Evolutionary conservation across 2,329 filamentous ascomycete genomes (phyloP).

Genomic region (Botryotinia narcissicola): DNA sequence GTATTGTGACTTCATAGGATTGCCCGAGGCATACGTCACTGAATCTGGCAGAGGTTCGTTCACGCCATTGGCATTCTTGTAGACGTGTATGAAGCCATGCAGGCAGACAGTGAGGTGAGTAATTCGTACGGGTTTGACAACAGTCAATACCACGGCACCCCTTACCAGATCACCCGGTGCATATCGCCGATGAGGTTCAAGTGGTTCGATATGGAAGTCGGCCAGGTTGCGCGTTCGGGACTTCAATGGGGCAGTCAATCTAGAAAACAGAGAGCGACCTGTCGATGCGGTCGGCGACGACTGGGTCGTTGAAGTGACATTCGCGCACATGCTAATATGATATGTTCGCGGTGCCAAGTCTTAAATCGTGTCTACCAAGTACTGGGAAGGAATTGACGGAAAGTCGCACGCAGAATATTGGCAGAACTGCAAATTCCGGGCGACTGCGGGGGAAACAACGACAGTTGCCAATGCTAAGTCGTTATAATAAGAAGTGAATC

Average conservation of each 20-base stretch:
- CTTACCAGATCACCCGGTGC: constrained; percentile 69
- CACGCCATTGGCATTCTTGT: constrained; percentile 61
- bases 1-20: constrained; percentile 50
- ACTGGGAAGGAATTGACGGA: constrained; percentile 20
- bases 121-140: constrained; percentile 71
- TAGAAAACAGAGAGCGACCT: constrained; percentile 39
- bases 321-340: constrained; percentile 37
- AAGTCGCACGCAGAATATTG: constrained; percentile 19
- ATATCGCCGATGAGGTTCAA: constrained; percentile 77
- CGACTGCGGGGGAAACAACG: constrained; percentile 17
- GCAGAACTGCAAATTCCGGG: constrained; percentile 13
- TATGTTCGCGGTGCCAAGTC: constrained; percentile 26
- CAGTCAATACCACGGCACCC: constrained; percentile 69
- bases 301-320: constrained; percentile 33
- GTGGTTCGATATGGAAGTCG: constrained; percentile 75
- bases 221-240: constrained; percentile 60
- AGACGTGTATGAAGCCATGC: constrained; percentile 77
- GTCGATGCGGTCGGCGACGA: constrained; percentile 31
- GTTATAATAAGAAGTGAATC: constrained; percentile 12
- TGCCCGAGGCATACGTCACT: constrained; percentile 36
- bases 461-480: constrained; percentile 14
- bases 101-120: constrained; percentile 77
- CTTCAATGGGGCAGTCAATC: constrained; percentile 46
- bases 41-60: constrained; percentile 46
- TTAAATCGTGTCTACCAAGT: constrained; percentile 32